Conservation (phyloP, 2,329 filamentous ascomycete species). For the Fonsecaea pedrosoi region DNA sequence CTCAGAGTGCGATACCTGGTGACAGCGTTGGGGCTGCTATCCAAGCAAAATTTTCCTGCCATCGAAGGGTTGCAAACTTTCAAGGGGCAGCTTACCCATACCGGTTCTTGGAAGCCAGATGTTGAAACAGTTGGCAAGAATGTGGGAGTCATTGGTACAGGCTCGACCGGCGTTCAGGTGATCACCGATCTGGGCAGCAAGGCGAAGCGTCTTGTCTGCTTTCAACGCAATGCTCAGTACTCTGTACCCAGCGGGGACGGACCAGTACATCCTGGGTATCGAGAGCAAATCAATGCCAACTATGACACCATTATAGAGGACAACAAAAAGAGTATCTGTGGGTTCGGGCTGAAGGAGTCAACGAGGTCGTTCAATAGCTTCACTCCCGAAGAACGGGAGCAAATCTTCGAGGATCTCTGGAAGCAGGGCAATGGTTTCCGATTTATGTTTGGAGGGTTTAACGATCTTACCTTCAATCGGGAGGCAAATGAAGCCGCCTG, state of each 20-base stretch:
- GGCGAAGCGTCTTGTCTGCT: conserved; percentile 43
- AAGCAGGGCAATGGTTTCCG: conserved; percentile 47
- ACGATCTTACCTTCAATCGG: conserved; percentile 46
- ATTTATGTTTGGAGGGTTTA: conserved; percentile 49
- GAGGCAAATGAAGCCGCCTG: conserved; percentile 51
- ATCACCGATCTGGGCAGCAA: conserved; percentile 40
- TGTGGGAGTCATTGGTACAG: conserved; percentile 52
- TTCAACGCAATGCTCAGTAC: conserved; percentile 46
- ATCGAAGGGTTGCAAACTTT: conserved; percentile 48
- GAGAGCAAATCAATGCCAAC: too few relatives aligned
- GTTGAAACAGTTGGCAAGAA: too few relatives aligned
- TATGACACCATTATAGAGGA: too few relatives aligned
- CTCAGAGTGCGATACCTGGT: conserved; percentile 50
- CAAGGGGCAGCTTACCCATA: conserved; percentile 50
- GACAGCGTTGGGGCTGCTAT: conserved; percentile 50
- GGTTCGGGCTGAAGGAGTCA: conserved; percentile 36
- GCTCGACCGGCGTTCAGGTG: conserved; percentile 51
- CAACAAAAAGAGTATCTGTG: too few relatives aligned
- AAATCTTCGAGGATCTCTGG: conserved; percentile 44
- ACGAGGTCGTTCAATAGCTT: too few relatives aligned
- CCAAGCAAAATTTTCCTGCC: conserved; percentile 48
- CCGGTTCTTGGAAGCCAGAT: too few relatives aligned
- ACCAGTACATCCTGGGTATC: conserved; percentile 20
- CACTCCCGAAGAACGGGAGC: conserved; percentile 32
- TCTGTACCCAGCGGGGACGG: conserved; percentile 22